These are phyloP conservation scores for Pseudocercospora vitis DNA, from an alignment of 2,329 filamentous ascomycete genomes.

Conservation along the genomic window DNA sequence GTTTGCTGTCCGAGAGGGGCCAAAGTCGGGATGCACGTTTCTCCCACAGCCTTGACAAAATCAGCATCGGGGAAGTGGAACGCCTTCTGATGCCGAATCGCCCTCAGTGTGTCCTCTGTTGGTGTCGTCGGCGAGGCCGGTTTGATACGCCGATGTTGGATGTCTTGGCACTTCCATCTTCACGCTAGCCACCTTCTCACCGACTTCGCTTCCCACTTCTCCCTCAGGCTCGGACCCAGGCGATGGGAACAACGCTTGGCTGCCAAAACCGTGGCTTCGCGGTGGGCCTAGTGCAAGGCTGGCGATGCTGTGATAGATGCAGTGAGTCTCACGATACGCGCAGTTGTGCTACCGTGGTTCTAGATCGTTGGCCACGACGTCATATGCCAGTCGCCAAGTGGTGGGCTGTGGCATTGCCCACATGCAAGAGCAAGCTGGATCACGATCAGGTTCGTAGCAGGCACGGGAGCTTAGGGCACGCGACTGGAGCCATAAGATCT, in stretches of 20 bases:
- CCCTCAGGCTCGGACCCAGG: background rate
- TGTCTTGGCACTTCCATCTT: conserved; percentile 2
- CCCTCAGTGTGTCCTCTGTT: too few species aligned
- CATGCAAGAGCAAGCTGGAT: conserved; percentile 7
- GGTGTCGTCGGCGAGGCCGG: conserved; percentile 11
- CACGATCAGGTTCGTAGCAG: conserved; percentile 16
- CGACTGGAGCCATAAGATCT: conserved; percentile 8
- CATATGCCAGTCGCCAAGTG: conserved; percentile 22
- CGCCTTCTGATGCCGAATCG: too few species aligned
- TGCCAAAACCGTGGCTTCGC: conserved; percentile 3
- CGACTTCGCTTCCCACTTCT: conserved; percentile 7
- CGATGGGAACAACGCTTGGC: background rate
- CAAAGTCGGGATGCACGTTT: too few species aligned
- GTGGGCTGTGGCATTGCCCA: conserved; percentile 20
- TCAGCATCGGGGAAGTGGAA: background rate
- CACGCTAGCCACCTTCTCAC: background rate
- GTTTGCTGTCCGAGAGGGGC: too few species aligned
- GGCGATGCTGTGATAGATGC: conserved; percentile 11
- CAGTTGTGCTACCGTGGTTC: background rate
- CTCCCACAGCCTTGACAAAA: too few species aligned
- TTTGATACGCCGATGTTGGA: background rate
- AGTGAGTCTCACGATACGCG: conserved; percentile 5
- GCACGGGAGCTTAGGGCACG: conserved; percentile 16
- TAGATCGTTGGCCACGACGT: conserved; percentile 8
- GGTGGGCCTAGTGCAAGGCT: conserved; percentile 8